Conservation (phyloP, 257 asterid species). For the Primulina huaijiensis region DNA sequence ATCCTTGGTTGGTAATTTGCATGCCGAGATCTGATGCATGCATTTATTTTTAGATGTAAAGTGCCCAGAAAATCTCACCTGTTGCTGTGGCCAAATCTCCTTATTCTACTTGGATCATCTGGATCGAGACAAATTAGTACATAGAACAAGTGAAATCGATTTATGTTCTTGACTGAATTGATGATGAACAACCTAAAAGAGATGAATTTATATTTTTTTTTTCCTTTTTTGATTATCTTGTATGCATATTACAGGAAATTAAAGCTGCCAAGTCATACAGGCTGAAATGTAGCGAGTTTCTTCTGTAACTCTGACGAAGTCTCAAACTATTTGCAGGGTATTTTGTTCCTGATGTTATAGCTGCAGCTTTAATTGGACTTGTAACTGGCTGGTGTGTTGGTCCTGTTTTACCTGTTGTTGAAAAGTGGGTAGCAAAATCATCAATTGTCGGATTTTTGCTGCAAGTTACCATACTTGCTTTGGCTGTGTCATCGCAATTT, state of each 20-base stretch:
- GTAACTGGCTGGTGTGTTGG: slow-evolving; percentile 92
- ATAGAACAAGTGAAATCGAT: neutral
- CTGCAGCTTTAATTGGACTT: slow-evolving; percentile 76
- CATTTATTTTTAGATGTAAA: neutral
- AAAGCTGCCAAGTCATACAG: neutral
- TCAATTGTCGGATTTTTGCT: slow-evolving; percentile 61
- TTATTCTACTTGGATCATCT: slow-evolving; percentile 1
- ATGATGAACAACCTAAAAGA: neutral
- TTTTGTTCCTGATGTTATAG: slow-evolving; percentile 77
- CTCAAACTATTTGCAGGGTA: slow-evolving; percentile 55
- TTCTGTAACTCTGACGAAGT: slow-evolving; percentile 22
- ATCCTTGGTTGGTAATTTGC: neutral
- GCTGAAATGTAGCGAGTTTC: neutral
- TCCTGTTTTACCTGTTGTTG: slow-evolving; percentile 82
- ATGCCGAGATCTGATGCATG: neutral
- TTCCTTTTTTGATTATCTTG: slow-evolving; percentile 6
- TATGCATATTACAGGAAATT: slow-evolving; percentile 3
- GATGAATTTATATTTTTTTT: neutral
- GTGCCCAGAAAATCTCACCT: neutral
- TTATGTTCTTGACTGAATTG: slow-evolving; percentile 17
- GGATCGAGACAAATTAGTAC: neutral
- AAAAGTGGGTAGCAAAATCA: slow-evolving; percentile 69
- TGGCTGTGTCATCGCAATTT: slow-evolving; percentile 88
- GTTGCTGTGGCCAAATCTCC: slow-evolving; percentile 3
- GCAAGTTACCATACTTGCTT: slow-evolving; percentile 61